phyloP scores from a whole-genome alignment of 257 asterid species.

The Nyctanthes arbortristis region DNA sequence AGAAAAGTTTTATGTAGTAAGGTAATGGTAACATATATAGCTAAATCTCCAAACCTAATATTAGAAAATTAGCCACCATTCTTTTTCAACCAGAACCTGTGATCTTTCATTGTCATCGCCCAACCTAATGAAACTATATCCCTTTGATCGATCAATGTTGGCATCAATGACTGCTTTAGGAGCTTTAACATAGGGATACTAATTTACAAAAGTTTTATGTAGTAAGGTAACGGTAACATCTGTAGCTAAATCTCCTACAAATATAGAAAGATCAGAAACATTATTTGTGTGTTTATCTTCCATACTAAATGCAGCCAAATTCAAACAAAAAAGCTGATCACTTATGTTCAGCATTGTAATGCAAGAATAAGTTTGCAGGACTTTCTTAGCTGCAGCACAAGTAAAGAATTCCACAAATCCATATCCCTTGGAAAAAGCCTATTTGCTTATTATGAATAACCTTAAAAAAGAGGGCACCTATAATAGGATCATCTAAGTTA shows the following conservation, averaged over 20 bases:
- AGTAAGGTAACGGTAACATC: conserved; percentile 55
- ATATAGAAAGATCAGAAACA: conserved; percentile 56
- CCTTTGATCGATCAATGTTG: conserved; percentile 51
- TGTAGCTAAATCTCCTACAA: conserved; percentile 61
- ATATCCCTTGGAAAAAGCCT: conserved; percentile 55
- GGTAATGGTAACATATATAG: too few relatives aligned
- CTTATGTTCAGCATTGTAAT: conserved; percentile 49
- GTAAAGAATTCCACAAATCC: conserved; percentile 58
- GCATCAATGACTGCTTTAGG: conserved; percentile 57
- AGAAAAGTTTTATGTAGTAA: too few relatives aligned
- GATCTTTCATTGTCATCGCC: conserved; percentile 56
- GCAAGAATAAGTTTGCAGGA: conserved; percentile 39
- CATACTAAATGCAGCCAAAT: conserved; percentile 60
- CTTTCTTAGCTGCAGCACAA: conserved; percentile 51
- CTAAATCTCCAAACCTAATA: too few relatives aligned
- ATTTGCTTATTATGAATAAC: conserved; percentile 59
- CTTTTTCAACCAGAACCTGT: conserved; percentile 52
- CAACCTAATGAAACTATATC: conserved; percentile 58
- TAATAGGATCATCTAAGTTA: background rate
- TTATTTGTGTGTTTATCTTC: conserved; percentile 53
- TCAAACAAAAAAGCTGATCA: conserved; percentile 54
- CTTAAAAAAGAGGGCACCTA: conserved; percentile 52
- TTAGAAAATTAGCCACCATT: conserved; percentile 49
- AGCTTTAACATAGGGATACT: conserved; percentile 53
- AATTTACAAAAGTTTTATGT: conserved; percentile 44